Conservation (phyloP, 352 stramenopile species). For the Phytopythium vexans region DNA sequence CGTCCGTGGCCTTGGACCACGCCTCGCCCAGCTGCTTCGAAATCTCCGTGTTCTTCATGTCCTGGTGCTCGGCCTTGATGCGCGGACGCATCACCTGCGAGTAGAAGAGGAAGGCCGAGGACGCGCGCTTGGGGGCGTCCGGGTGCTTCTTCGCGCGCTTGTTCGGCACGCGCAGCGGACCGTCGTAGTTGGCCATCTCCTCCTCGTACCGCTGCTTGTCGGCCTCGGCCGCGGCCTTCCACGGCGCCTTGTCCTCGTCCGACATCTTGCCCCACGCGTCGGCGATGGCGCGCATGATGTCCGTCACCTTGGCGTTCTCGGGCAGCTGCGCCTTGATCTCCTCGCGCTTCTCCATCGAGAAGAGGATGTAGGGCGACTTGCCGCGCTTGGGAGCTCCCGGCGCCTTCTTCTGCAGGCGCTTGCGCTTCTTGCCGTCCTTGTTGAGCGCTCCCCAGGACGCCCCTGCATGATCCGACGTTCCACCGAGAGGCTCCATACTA, state of each 20-base stretch:
- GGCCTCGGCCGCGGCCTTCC: slow-evolving; percentile 89
- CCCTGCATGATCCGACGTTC: slow-evolving; percentile 50
- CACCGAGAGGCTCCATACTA: slow-evolving; percentile 69
- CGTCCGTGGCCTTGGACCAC: slow-evolving; percentile 88
- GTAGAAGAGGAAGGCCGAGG: slow-evolving; percentile 95
- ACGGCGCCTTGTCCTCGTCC: slow-evolving; percentile 90
- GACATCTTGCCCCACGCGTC: slow-evolving; percentile 88
- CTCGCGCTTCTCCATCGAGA: slow-evolving; percentile 90
- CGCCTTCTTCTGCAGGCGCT: slow-evolving; percentile 89
- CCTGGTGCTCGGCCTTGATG: slow-evolving; percentile 91
- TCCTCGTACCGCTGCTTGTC: slow-evolving; percentile 94
- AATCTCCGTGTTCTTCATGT: slow-evolving; percentile 96
- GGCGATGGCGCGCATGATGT: slow-evolving; percentile 91
- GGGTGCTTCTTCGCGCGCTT: slow-evolving; percentile 96
- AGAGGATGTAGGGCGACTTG: slow-evolving; percentile 91
- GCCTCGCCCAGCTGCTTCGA: slow-evolving; percentile 92
- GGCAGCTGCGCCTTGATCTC: slow-evolving; percentile 87
- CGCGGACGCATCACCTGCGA: slow-evolving; percentile 85
- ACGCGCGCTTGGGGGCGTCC: slow-evolving; percentile 92
- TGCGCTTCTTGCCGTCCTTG: slow-evolving; percentile 86
- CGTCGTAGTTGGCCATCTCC: slow-evolving; percentile 93
- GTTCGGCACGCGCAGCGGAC: slow-evolving; percentile 87
- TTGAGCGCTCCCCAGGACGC: slow-evolving; percentile 62
- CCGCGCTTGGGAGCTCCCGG: slow-evolving; percentile 85
- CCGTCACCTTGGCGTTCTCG: slow-evolving; percentile 87